These are phyloP conservation scores for Alternaria atra DNA, from an alignment of 2,329 filamentous ascomycete genomes.

Conservation along the genomic window DNA sequence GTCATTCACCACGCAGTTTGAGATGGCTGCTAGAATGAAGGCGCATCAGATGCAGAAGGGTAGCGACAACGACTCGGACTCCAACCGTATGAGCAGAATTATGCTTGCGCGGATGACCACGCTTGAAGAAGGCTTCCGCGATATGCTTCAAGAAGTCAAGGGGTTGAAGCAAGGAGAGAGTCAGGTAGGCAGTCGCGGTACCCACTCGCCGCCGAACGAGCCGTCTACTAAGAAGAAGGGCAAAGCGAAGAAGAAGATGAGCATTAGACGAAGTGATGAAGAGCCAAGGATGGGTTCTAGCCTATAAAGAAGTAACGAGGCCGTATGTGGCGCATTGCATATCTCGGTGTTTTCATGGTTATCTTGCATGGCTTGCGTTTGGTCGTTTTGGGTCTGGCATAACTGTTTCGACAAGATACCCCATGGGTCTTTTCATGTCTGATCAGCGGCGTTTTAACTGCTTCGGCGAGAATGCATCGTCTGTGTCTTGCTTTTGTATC, in stretches of 20 bases:
- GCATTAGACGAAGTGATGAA: slow-evolving; percentile 28
- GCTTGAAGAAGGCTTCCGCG: slow-evolving; percentile 87
- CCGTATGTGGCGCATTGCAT: slow-evolving; percentile 8
- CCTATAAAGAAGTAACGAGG: slow-evolving; percentile 15
- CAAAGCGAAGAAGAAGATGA: slow-evolving; percentile 43
- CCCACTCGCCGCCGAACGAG: slow-evolving; percentile 41
- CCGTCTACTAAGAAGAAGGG: slow-evolving; percentile 35
- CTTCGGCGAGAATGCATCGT: slow-evolving; percentile 1
- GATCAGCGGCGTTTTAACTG: slow-evolving; percentile 1
- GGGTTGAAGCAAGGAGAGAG: slow-evolving; percentile 61
- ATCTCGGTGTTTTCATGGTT: slow-evolving; percentile 13
- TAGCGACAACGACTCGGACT: slow-evolving; percentile 45
- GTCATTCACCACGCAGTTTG: slow-evolving; percentile 77
- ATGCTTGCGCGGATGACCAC: slow-evolving; percentile 92
- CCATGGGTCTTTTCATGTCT: slow-evolving; percentile 8
- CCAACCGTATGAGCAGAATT: slow-evolving; percentile 67
- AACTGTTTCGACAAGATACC: slow-evolving; percentile 13
- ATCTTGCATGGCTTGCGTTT: slow-evolving; percentile 12
- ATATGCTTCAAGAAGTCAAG: slow-evolving; percentile 84
- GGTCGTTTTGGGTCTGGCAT: slow-evolving; percentile 6
- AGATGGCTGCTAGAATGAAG: slow-evolving; percentile 45
- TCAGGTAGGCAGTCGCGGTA: slow-evolving; percentile 36
- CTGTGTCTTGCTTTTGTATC: slow-evolving; percentile 1
- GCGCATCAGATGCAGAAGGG: slow-evolving; percentile 31
- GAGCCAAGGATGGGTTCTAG: slow-evolving; percentile 42